phyloP scores from a whole-genome alignment of 805 yeast species.

The Starmerella davenportii region DNA sequence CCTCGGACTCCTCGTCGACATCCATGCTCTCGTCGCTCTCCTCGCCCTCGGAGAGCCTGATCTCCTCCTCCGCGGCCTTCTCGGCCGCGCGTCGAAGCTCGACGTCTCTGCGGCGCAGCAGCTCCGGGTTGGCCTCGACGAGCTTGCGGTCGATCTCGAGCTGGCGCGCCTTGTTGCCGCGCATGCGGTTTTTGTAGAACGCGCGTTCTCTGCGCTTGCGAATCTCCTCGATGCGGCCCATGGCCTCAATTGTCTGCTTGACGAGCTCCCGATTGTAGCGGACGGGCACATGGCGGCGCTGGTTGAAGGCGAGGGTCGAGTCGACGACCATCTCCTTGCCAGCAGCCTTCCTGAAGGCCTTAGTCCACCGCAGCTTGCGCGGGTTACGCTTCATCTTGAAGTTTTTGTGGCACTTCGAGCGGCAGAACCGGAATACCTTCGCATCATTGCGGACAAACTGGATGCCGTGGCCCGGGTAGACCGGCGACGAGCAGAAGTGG shows the following conservation, averaged over 20 bases:
- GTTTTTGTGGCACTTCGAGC: conserved; percentile 93
- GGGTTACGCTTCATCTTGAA: conserved; percentile 98
- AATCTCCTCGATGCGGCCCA: conserved; percentile 91
- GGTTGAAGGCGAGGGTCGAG: conserved; percentile 86
- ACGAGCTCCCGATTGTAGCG: conserved; percentile 94
- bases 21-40: conserved; percentile 25
- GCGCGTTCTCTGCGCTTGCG: conserved; percentile 94
- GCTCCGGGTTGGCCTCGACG: conserved; percentile 74
- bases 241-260: conserved; percentile 81
- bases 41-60: conserved; percentile 21
- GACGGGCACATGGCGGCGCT: conserved; percentile 94
- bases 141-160: conserved; percentile 72
- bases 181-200: conserved; percentile 98
- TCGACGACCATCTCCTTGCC: conserved; percentile 98
- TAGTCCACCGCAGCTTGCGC: conserved; percentile 94
- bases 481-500: conserved; percentile 95
- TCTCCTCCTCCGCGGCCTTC: conserved; percentile 30
- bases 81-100: conserved; percentile 65
- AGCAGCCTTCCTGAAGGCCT: conserved; percentile 96
- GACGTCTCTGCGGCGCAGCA: conserved; percentile 82
- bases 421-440: conserved; percentile 90
- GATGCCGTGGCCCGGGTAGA: conserved; percentile 86
- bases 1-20: conserved; percentile 20
- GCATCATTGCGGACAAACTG: conserved; percentile 97
- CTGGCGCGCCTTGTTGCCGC: conserved; percentile 80